A percentile compares a stretch with the other conserved stretches of the same genome.
Conservation (phyloP, 768 basidiomycete species). For the Tubosaeta brunneosetosa region DNA sequence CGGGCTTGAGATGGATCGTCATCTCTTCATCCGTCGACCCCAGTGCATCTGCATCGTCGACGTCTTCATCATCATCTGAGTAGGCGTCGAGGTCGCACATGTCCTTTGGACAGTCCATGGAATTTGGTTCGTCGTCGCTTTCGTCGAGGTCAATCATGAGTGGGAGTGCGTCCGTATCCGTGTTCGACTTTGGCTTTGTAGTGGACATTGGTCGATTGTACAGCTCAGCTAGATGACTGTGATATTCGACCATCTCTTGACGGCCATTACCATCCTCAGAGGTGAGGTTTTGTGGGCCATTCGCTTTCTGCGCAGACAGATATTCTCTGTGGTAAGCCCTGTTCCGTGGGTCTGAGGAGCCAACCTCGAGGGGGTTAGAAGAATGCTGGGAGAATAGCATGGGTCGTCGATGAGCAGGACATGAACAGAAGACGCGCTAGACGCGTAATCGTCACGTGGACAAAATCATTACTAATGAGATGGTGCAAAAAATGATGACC, state of each 20-base stretch:
- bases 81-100: slow-evolving; percentile 34
- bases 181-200: slow-evolving; percentile 18
- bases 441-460: slow-evolving; percentile 23
- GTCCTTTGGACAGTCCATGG: slow-evolving; percentile 35
- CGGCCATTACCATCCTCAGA: slow-evolving; percentile 51
- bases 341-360: slow-evolving; percentile 56
- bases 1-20: slow-evolving; percentile 51
- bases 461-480: background rate
- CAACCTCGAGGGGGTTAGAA: slow-evolving; percentile 67
- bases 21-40: slow-evolving; percentile 62
- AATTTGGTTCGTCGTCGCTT: slow-evolving; percentile 35
- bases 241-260: slow-evolving; percentile 44
- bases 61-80: slow-evolving; percentile 31
- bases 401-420: slow-evolving; percentile 19
- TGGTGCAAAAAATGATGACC: slow-evolving; percentile 45
- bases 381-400: slow-evolving; percentile 61
- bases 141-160: slow-evolving; percentile 46
- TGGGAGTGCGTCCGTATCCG: slow-evolving; percentile 24
- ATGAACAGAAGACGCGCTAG: background rate
- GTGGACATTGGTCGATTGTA: slow-evolving; percentile 28
- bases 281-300: slow-evolving; percentile 29
- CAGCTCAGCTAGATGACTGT: slow-evolving; percentile 45
- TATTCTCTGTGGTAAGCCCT: slow-evolving; percentile 40
- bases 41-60: slow-evolving; percentile 30
- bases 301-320: slow-evolving; percentile 32